Percentiles rank a stretch among this genome's conserved stretches.
Conservation (phyloP, 805 yeast species). For the Saccharomyces jurei region DNA sequence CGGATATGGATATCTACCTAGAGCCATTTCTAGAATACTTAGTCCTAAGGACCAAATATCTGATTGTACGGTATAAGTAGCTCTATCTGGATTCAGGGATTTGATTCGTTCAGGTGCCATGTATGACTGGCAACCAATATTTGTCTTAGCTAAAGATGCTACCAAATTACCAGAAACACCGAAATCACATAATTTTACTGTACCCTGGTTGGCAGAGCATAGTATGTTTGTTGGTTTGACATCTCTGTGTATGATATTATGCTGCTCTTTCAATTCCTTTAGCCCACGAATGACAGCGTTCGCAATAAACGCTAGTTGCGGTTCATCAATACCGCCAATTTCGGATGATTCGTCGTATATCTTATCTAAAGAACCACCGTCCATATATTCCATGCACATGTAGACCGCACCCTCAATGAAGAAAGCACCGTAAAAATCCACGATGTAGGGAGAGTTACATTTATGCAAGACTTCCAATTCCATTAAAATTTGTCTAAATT, state of each 20-base stretch:
- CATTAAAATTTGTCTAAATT: slow-evolving; percentile 90
- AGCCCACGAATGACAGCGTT: slow-evolving; percentile 75
- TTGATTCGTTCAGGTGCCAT: slow-evolving; percentile 98
- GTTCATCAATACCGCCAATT: slow-evolving; percentile 64
- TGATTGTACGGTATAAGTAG: slow-evolving; percentile 83
- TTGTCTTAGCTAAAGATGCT: slow-evolving; percentile 89
- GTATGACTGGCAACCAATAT: slow-evolving; percentile 94
- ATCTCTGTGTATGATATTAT: slow-evolving; percentile 90
- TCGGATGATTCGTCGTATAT: slow-evolving; percentile 48
- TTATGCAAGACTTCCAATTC: slow-evolving; percentile 89
- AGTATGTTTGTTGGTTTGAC: slow-evolving; percentile 93
- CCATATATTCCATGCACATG: slow-evolving; percentile 97
- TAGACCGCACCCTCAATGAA: slow-evolving; percentile 96
- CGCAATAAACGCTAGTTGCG: slow-evolving; percentile 70
- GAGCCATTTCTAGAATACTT: slow-evolving; percentile 77
- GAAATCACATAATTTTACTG: slow-evolving; percentile 86
- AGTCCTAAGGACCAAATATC: slow-evolving; percentile 95
- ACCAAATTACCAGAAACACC: slow-evolving; percentile 94
- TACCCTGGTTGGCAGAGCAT: slow-evolving; percentile 68
- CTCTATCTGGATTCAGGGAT: slow-evolving; percentile 61
- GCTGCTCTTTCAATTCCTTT: slow-evolving; percentile 76
- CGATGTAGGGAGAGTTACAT: slow-evolving; percentile 84
- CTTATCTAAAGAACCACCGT: slow-evolving; percentile 88
- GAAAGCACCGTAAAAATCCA: slow-evolving; percentile 95
- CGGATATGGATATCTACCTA: slow-evolving; percentile 93